Conservation (phyloP, 2,329 filamentous ascomycete genomes). For the Aspergillus vadensis region DNA sequence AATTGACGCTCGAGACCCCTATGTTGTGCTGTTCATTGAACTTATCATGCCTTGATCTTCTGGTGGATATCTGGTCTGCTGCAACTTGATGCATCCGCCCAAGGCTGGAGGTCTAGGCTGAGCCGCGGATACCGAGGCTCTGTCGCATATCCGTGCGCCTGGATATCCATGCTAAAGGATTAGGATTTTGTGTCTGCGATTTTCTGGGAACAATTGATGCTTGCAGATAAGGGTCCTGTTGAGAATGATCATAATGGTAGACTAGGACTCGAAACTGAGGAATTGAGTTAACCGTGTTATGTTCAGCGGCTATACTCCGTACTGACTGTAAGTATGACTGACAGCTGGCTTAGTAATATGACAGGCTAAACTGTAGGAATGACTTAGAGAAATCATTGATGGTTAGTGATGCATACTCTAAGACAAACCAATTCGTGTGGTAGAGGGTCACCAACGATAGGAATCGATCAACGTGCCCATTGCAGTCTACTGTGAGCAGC, state of each 20-base stretch:
- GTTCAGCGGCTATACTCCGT: no score
- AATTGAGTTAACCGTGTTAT: no score
- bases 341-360: no score
- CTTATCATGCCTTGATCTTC: neutral
- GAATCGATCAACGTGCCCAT: neutral
- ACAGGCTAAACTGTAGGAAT: no score
- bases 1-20: neutral
- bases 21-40: neutral
- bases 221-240: neutral
- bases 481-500: neutral
- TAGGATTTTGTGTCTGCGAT: neutral
- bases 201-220: neutral
- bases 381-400: no score
- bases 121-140: constrained; percentile 3
- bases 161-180: neutral
- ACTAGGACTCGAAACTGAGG: no score
- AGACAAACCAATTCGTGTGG: neutral
- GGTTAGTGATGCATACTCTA: no score
- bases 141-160: neutral
- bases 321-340: no score
- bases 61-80: neutral
- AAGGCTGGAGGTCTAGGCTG: neutral
- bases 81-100: neutral
- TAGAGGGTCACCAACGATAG: neutral
- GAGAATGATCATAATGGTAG: neutral